phyloP scores from a whole-genome alignment of 768 basidiomycete species.

The Boletus rex-veris region DNA sequence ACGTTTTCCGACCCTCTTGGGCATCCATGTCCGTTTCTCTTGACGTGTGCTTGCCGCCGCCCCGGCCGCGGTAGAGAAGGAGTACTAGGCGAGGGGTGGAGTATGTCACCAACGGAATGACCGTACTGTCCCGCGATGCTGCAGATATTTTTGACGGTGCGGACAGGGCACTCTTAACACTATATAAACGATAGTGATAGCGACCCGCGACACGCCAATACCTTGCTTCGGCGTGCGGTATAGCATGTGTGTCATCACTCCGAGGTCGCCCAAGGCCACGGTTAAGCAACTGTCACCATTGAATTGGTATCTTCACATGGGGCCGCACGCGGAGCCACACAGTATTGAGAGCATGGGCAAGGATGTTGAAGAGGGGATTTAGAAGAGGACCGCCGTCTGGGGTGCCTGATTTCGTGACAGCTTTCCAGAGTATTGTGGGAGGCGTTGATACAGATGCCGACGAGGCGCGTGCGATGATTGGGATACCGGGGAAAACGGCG shows the following conservation, averaged over 20 bases:
- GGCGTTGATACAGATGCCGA: constrained; percentile 1
- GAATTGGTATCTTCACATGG: constrained; percentile 5
- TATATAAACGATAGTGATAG: constrained; percentile 26
- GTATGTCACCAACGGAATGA: constrained; percentile 29
- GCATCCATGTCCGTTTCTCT: constrained; percentile 13
- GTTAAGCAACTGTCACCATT: constrained; percentile 5
- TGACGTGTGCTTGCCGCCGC: background rate
- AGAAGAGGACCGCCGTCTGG: background rate
- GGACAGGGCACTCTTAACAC: constrained; percentile 11
- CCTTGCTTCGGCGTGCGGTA: constrained; percentile 21
- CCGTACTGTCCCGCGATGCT: constrained; percentile 2
- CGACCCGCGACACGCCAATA: constrained; percentile 33
- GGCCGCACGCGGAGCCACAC: constrained; percentile 16
- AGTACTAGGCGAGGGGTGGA: constrained; percentile 36
- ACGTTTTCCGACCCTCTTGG: constrained; percentile 26
- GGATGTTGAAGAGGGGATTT: constrained; percentile 4
- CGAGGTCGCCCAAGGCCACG: background rate
- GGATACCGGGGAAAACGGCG: constrained; percentile 8
- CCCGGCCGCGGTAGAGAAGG: constrained; percentile 35
- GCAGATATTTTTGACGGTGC: background rate
- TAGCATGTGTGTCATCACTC: constrained; percentile 19
- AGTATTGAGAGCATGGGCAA: constrained; percentile 14
- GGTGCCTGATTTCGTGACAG: background rate
- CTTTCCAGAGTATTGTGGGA: constrained; percentile 4
- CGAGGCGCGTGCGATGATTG: background rate